Conservation (phyloP, 116 monocot species). For the Papilionanthe hybrid region DNA sequence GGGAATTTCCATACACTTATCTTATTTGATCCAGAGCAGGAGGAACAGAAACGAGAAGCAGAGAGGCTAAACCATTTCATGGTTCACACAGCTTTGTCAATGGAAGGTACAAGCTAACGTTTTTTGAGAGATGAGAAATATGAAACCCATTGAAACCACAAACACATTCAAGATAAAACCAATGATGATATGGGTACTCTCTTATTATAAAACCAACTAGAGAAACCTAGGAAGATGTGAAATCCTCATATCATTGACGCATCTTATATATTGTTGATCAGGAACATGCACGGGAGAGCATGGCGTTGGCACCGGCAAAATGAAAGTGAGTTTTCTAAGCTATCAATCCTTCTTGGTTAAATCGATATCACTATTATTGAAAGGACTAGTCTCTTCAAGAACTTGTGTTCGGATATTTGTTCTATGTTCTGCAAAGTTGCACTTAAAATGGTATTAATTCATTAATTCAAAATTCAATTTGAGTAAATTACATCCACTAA, state of each 20-base stretch:
- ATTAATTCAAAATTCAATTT: not conserved
- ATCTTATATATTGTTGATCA: slow-evolving; percentile 22
- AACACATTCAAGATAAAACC: not conserved
- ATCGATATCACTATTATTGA: not conserved
- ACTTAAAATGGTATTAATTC: not conserved
- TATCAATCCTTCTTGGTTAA: not conserved
- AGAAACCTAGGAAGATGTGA: not conserved
- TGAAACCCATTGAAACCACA: not conserved
- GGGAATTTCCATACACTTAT: slow-evolving; percentile 95
- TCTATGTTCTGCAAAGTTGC: not conserved
- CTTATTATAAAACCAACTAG: not conserved
- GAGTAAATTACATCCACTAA: not conserved
- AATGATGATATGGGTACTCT: not conserved
- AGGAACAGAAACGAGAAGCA: slow-evolving; percentile 80
- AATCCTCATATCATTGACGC: not conserved
- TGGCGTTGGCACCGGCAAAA: slow-evolving; percentile 95
- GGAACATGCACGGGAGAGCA: slow-evolving; percentile 98
- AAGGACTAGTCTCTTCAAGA: not conserved
- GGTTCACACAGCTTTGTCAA: slow-evolving; percentile 86
- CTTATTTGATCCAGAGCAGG: slow-evolving; percentile 76
- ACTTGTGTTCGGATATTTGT: not conserved
- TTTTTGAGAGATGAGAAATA: not conserved
- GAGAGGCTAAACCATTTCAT: slow-evolving; percentile 85
- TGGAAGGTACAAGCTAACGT: slow-evolving; percentile 65
- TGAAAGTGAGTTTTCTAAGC: slow-evolving; percentile 61